Conservation (phyloP, 2,329 filamentous ascomycete species). For the Fusarium tuaranense region DNA sequence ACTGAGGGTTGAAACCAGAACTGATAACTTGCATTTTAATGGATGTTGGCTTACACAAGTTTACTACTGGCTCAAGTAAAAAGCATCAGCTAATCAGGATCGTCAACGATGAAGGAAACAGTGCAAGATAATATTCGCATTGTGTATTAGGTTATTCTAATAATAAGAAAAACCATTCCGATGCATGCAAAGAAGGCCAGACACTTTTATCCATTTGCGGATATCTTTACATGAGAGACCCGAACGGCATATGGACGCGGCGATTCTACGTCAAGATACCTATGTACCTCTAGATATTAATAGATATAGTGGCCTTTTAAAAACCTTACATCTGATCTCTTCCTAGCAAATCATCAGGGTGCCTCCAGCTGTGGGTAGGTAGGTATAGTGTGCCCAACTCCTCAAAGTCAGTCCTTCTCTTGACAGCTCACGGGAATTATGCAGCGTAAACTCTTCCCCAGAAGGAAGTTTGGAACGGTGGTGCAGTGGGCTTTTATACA, state of each 20-base stretch:
- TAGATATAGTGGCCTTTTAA: neutral
- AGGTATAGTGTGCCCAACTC: neutral
- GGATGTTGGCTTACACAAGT: neutral
- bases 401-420: neutral
- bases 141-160: neutral
- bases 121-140: neutral
- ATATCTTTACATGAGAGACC: neutral
- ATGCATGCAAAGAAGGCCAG: neutral
- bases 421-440: neutral
- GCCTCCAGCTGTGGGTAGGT: neutral
- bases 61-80: neutral
- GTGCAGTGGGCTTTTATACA: neutral
- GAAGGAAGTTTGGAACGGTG: neutral
- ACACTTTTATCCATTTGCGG: neutral
- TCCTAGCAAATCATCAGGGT: neutral
- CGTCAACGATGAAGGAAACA: fast-evolving
- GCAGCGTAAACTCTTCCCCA: neutral
- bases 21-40: neutral
- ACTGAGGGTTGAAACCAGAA: neutral
- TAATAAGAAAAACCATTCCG: neutral
- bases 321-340: neutral
- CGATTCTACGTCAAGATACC: neutral
- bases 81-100: neutral
- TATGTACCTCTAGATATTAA: neutral
- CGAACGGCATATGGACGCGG: neutral